Conservation (phyloP, 768 basidiomycete genomes). For the Leccinum rimulosum region DNA sequence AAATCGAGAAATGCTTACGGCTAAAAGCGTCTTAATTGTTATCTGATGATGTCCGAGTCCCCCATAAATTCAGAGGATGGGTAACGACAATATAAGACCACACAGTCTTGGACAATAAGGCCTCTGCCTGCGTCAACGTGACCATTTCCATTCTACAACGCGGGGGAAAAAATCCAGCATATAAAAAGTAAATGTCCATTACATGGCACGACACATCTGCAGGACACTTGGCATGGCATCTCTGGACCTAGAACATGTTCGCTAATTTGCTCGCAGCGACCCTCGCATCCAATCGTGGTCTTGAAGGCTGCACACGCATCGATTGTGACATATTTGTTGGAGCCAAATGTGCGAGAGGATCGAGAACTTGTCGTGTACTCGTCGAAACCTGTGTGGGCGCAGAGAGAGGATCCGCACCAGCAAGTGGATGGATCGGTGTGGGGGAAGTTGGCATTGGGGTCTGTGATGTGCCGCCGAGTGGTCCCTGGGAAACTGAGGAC, state of each 20-base stretch:
- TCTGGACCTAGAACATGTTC: conserved; percentile 68
- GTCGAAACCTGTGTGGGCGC: conserved; percentile 2
- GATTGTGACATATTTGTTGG: conserved; percentile 70
- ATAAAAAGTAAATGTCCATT: conserved; percentile 8
- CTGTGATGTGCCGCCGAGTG: conserved; percentile 12
- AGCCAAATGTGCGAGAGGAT: conserved; percentile 62
- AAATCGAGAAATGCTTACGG: background rate
- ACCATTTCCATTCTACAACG: conserved; percentile 7
- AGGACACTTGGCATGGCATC: background rate
- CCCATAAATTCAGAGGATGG: background rate
- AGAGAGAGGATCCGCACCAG: conserved; percentile 14
- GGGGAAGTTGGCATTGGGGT: conserved; percentile 4
- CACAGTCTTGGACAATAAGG: background rate
- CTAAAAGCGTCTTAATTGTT: background rate
- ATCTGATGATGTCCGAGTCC: background rate
- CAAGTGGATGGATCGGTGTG: conserved; percentile 19
- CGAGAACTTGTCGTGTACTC: conserved; percentile 38
- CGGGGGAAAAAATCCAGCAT: conserved; percentile 20
- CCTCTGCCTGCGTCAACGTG: background rate
- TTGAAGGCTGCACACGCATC: conserved; percentile 67
- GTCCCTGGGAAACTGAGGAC: conserved; percentile 26
- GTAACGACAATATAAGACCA: conserved; percentile 1
- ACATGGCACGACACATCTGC: conserved; percentile 5
- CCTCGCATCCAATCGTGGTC: conserved; percentile 77
- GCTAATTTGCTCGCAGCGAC: conserved; percentile 89